Evolutionary conservation across 768 basidiomycete genomes (phyloP).

Genomic region (Gelatoporia subvermispora): DNA sequence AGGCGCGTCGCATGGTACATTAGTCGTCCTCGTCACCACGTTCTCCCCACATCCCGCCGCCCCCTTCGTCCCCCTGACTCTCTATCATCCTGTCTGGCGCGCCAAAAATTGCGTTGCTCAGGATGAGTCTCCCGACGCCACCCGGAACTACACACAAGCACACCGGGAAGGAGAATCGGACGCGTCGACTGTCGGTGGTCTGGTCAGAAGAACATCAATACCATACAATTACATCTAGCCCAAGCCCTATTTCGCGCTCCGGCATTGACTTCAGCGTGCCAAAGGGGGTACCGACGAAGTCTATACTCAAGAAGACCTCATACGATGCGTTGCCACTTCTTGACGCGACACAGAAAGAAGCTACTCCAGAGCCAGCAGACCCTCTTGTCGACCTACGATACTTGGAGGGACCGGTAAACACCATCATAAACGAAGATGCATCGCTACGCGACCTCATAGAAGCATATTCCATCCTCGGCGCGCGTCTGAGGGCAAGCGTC

Average conservation of each 20-base stretch:
- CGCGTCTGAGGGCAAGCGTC: constrained; percentile 52
- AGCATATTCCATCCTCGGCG: constrained; percentile 66
- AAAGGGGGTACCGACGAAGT: constrained; percentile 45
- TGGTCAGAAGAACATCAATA: constrained; percentile 15
- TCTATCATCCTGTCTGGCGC: no score
- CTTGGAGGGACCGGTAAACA: constrained; percentile 58
- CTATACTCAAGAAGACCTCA: constrained; percentile 61
- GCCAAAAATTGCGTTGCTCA: background rate
- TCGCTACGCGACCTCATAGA: constrained; percentile 59
- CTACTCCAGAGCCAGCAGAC: constrained; percentile 73
- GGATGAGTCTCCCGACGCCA: constrained; percentile 19
- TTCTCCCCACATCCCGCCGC: background rate
- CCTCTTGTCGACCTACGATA: constrained; percentile 61
- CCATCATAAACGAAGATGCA: constrained; percentile 46
- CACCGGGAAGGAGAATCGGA: constrained; percentile 17
- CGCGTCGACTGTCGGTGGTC: constrained; percentile 12
- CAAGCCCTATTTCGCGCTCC: constrained; percentile 1
- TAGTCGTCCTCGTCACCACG: background rate
- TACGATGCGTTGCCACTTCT: constrained; percentile 30
- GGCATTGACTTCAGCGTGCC: constrained; percentile 29
- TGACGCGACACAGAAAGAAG: constrained; percentile 49
- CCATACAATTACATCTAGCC: constrained; percentile 14
- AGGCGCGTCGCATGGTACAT: background rate
- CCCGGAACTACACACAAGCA: constrained; percentile 18
- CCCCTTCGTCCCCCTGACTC: background rate